Evolutionary conservation across 768 basidiomycete genomes (phyloP), one percentile per base, ranked within the genome.

Genomic region (Rhodocollybia butyracea): DNA sequence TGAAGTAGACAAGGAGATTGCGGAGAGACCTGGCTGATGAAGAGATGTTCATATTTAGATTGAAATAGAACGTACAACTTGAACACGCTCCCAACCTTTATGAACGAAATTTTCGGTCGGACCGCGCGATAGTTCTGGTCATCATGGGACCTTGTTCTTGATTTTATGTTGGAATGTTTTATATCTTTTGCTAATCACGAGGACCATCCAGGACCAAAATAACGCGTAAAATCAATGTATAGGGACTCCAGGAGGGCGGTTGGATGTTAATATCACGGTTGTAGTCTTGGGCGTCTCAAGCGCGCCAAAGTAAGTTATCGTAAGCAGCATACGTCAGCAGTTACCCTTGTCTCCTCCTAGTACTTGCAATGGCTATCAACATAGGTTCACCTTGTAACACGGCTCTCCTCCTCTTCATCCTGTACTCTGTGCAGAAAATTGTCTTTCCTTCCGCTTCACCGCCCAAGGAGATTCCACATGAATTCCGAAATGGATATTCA

Each of bases 401-500:
- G 5, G 87, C 86, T 1, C 77, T 94, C 17, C 78, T 91, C 61
- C 60, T 88, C 30, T 90, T 91, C 65, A 88, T 91, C 41, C 73
- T 91, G 53, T 93, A 91, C 70, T 82, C 86, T 32, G 80, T 88
- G 12, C 84, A 88, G 60, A 77, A 79, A 34, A 85, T 94, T 59
- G 63, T 95, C 47, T 83, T 90, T 50, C 92, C 94, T 0, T 72
- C 85, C n/a, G 71, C 73, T 31, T 69, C 80, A 11, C 71, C 73
- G 32, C 76, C 83, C 0, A 74, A 72, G 46, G 70, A 64, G 3
- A 69, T 84, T 15, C 88, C 87, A 1, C 69, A 76, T 60, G 87
- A 90, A 61, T 91, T 91, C 80, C 86, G 89, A 67, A 72, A 83
- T 1, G 83, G 86, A 1, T 98, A 98, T 77, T 89, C 91, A 60